Conservation (phyloP, 2,329 filamentous ascomycete genomes). For the Pseudogymnoascus sp. region DNA sequence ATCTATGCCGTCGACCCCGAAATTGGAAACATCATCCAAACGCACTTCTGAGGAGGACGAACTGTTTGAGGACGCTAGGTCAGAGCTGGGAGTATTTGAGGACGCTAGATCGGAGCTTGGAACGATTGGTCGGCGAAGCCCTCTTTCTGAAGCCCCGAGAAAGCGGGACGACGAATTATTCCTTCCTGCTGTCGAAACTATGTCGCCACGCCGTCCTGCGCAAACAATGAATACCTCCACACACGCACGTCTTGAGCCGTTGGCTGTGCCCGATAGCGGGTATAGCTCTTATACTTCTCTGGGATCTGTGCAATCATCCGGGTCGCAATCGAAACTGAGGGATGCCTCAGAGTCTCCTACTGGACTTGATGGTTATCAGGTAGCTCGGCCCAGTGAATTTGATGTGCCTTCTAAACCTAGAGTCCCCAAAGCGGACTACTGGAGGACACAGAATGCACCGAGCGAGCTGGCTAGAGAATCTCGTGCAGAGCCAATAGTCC, state of each 20-base stretch:
- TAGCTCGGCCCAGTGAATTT: not conserved
- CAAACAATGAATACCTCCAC: not conserved
- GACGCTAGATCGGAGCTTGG: not conserved
- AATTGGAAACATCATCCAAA: conserved; percentile 41
- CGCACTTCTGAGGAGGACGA: conserved; percentile 40
- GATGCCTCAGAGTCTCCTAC: not conserved
- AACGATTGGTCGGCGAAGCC: not conserved
- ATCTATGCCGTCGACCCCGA: conserved; percentile 26
- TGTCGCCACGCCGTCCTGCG: not conserved
- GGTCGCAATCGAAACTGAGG: not conserved
- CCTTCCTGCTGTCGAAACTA: not conserved
- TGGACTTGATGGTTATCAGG: not conserved
- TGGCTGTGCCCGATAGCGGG: conserved; percentile 29
- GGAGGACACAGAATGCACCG: not conserved
- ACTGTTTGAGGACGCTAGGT: conserved; percentile 49
- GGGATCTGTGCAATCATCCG: not conserved
- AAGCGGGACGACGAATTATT: not conserved
- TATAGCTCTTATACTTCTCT: not conserved
- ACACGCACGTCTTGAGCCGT: not conserved
- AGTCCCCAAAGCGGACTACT: not conserved
- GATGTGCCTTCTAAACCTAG: not conserved
- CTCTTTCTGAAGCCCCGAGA: not conserved
- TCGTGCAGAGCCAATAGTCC: not conserved
- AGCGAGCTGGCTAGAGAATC: not conserved
- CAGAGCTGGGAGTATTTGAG: not conserved